Evolutionary conservation across 169 alveolate species (phyloP), one percentile per base, ranked within the genome.

Genomic region (Cryptosporidium sp.): DNA sequence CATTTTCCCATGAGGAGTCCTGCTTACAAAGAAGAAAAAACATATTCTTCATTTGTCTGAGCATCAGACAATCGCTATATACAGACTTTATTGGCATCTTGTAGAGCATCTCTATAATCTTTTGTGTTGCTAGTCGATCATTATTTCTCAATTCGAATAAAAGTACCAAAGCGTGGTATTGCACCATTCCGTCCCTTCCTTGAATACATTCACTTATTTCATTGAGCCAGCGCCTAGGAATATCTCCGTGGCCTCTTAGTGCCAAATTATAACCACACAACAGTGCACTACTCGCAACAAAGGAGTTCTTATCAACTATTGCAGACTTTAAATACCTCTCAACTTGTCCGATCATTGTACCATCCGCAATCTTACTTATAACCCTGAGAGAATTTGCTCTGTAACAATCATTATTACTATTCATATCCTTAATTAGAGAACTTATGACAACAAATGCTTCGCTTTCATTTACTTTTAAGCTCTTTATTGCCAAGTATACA

Each of bases 381-480:
- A 97, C 98, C 71, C 99, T 95, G 71, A 98, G 94, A 51, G 99
- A 98, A 86, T 96, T 96, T 14, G 99, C 99, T 85, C 98, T 94
- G 91, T 95, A 97, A 85, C 97, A 94, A 84, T 95, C 97, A 87
- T 97, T 97, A 52, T 94, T 96, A 62, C 98, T 94, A 73, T 95
- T 96, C 94, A 97, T 95, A 92, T 97, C 99, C 85, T 97, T 97
- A 33, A 98, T 97, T 62, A 98, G 93, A 18, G 98, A 97, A 62
- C 98, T 94, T 53, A 98, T 97, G 62, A 97, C 98, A 52, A 98
- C 97, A 94, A 98, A 98, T 80, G 92, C 95, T 85, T 96, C 98
- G 56, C 97, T 92, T 42, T 97, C 99, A 31, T 93, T 93, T 21
- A 97, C 99, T 3, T 94, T 96, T 33, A 98, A 91, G 44, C 94